Evolutionary conservation across 2,329 filamentous ascomycete species (phyloP).

Genomic region (Alternaria sp.): DNA sequence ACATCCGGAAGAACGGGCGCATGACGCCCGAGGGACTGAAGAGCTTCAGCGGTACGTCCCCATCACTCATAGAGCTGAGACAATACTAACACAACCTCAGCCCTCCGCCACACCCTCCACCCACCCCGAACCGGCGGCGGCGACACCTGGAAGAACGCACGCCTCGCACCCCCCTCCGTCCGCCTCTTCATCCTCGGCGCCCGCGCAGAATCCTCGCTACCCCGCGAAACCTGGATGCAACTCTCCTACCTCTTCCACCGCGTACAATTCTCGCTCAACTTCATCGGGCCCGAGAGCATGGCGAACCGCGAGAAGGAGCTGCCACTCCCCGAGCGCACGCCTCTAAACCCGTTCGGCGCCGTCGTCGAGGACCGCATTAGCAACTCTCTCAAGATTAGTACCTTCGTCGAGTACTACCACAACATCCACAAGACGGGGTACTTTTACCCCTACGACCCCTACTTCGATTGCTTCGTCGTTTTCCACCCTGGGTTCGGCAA

Average conservation of each 20-base stretch:
- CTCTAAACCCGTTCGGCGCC: constrained; percentile 89
- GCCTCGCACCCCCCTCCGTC: constrained; percentile 83
- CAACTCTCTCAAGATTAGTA: constrained; percentile 92
- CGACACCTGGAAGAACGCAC: constrained; percentile 75
- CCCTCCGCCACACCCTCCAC: constrained; percentile 90
- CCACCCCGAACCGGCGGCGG: constrained; percentile 81
- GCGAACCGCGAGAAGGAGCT: constrained; percentile 91
- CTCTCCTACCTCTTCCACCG: constrained; percentile 94
- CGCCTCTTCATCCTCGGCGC: constrained; percentile 93
- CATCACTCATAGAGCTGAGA: no score
- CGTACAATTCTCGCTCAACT: constrained; percentile 86
- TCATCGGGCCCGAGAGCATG: constrained; percentile 97
- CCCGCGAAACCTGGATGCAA: constrained; percentile 92
- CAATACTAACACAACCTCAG: constrained; percentile 53
- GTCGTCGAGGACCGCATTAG: constrained; percentile 90
- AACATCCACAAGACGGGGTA: constrained; percentile 89
- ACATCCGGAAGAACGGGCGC: constrained; percentile 73
- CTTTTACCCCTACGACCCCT: constrained; percentile 95
- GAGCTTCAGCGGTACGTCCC: constrained; percentile 78
- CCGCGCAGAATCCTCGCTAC: constrained; percentile 95
- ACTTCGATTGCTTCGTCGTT: constrained; percentile 96
- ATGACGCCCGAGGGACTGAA: constrained; percentile 89
- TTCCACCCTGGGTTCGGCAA: constrained; percentile 98
- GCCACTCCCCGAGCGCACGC: constrained; percentile 83
- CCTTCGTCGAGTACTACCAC: constrained; percentile 98